Conservation (phyloP, 2,329 filamentous ascomycete genomes). For the Diaporthe sp. region DNA sequence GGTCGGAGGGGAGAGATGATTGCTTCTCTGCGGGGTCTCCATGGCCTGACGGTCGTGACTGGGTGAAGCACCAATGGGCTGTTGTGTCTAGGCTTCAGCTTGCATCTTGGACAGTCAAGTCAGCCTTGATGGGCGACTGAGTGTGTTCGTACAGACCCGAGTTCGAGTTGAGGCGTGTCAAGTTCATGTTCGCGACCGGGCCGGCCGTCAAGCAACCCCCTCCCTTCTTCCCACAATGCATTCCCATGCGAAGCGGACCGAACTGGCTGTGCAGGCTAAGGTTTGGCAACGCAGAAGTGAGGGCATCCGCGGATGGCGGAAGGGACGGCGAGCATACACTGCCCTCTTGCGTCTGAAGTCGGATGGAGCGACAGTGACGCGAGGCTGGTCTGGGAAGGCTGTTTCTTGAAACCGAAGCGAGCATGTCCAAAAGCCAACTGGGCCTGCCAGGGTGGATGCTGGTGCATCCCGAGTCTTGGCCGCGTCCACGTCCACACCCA, state of each 20-base stretch:
- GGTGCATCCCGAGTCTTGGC: conserved; percentile 1
- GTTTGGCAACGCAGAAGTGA: background rate
- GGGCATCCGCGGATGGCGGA: conserved; percentile 7
- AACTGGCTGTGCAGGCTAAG: conserved; percentile 4
- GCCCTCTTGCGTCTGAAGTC: conserved; percentile 11
- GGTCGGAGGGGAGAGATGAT: background rate
- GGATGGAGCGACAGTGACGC: conserved; percentile 3
- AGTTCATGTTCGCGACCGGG: conserved; percentile 26
- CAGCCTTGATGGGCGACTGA: background rate
- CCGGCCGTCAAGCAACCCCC: conserved; percentile 10
- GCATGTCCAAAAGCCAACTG: background rate
- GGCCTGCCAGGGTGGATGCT: background rate
- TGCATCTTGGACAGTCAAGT: background rate
- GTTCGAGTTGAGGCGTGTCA: conserved; percentile 19
- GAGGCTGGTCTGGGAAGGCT: conserved; percentile 24
- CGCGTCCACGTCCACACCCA: background rate
- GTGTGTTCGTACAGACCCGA: background rate
- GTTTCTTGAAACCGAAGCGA: conserved; percentile 24
- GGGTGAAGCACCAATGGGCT: background rate
- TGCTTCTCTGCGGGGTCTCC: background rate
- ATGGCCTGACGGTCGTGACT: background rate
- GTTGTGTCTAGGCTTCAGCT: background rate
- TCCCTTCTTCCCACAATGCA: conserved; percentile 5
- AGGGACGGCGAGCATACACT: background rate
- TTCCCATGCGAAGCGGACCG: conserved; percentile 10